Base-by-base conservation (phyloP, 2,329 filamentous ascomycete genomes). In the Trichocomaceae sp. region DNA sequence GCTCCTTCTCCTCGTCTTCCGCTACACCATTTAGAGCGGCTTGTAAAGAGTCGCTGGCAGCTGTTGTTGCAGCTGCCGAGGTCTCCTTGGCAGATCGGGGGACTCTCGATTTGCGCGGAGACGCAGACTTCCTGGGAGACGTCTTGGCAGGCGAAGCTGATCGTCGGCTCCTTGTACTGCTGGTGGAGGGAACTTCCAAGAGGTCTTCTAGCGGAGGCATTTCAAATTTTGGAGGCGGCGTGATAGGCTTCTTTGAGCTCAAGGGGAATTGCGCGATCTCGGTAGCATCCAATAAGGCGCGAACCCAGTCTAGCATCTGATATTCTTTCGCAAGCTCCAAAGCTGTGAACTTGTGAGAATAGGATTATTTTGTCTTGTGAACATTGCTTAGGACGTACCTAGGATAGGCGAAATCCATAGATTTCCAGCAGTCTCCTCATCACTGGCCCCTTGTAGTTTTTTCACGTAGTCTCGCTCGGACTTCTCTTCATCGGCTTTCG, bases 381-480 rank as follows among this genome's bases (percentile, higher is more conserved):
- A 35, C 42, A 26, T 9, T 41, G 33, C n/a, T 29, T 17, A 8
- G 33, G 48, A 53, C 73, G 63, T 76, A 86, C 83, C 83, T 68
- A 82, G 76, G 61, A 86, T 79, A 5, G 92, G 90, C 47, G 90
- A 84, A 50, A 97, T 91, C 93, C 93, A 99, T 51, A 99, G 84
- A 71, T 96, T 99, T 46, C 93, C 93, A 23, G 93, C 93, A 29
- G 93, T 90, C 77, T 97, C 93, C 68, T 97, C 91, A 55, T 80
- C 80, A 63, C 90, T 95, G 9, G 91, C 95, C 29, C 86, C 86
- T 33, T 83, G 74, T 26, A 93, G 84, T 6, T 81, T 83, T 76
- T 96, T 96, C 73, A 99, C 85, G 73, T 90, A 91, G 52, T 80
- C 79, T 60, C 83, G 80, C 67, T 86, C 83, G 2, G 69, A 68